A percentile compares a stretch with the other conserved stretches of the same genome.
Conservation (phyloP, 768 basidiomycete genomes). For the Hygrophorus pudorinus region DNA sequence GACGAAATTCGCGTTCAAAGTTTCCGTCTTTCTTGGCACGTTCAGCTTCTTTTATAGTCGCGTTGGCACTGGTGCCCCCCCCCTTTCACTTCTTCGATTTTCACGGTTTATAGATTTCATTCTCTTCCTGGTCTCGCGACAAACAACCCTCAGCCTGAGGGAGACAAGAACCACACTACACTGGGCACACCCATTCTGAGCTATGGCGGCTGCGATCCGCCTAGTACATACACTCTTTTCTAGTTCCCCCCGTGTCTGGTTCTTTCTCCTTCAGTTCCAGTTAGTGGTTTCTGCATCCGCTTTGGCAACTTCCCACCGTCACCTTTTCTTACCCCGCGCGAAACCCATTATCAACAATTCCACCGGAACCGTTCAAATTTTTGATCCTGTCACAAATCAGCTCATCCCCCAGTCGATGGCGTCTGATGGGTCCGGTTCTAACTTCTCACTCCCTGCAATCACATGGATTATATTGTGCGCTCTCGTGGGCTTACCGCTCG, state of each 20-base stretch:
- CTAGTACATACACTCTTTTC: too few species aligned
- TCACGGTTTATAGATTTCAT: too few species aligned
- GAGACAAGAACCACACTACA: too few species aligned
- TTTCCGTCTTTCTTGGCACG: too few species aligned
- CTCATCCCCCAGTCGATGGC: slow-evolving; percentile 43
- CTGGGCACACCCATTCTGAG: too few species aligned
- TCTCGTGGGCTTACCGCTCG: slow-evolving; percentile 41
- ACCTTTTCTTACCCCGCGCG: slow-evolving; percentile 3
- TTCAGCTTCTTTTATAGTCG: too few species aligned
- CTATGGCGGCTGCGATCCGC: too few species aligned
- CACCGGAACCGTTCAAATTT: slow-evolving; percentile 32
- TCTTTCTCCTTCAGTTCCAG: neutral
- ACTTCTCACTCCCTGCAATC: slow-evolving; percentile 36
- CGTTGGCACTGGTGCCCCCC: too few species aligned
- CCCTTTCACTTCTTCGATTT: too few species aligned
- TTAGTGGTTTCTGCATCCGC: neutral
- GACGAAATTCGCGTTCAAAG: too few species aligned
- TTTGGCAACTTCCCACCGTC: neutral
- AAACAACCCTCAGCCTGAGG: too few species aligned
- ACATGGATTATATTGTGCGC: slow-evolving; percentile 51
- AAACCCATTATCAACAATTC: slow-evolving; percentile 16
- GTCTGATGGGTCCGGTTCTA: slow-evolving; percentile 46
- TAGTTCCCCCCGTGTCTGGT: neutral
- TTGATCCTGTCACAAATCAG: slow-evolving; percentile 33
- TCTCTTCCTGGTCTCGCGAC: too few species aligned